phyloP scores from a whole-genome alignment of 2,329 filamentous ascomycete genomes.

The Remersonia thermophila region DNA sequence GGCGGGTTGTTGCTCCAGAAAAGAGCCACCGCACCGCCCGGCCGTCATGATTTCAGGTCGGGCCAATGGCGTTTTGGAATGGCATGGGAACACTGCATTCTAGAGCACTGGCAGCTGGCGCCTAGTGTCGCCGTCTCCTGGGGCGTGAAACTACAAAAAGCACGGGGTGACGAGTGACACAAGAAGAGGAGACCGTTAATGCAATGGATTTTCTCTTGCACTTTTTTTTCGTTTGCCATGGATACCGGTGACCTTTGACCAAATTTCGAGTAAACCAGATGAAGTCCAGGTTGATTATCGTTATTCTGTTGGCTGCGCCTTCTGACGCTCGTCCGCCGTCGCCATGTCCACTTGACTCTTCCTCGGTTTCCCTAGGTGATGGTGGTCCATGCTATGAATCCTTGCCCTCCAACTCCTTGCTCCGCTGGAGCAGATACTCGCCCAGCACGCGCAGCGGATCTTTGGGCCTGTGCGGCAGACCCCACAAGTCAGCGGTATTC shows the following conservation, averaged over 20 bases:
- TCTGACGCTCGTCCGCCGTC: background rate
- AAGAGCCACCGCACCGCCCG: background rate
- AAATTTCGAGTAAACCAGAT: too few relatives aligned
- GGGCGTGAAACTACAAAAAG: background rate
- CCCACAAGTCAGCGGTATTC: too few relatives aligned
- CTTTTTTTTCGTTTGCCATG: background rate
- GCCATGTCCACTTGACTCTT: background rate
- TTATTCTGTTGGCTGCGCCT: too few relatives aligned
- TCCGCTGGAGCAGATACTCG: conserved; percentile 57
- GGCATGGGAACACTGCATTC: conserved; percentile 20
- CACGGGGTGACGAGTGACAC: too few relatives aligned
- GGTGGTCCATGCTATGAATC: background rate
- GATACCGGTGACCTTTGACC: conserved; percentile 4
- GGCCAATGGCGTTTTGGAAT: conserved; percentile 17
- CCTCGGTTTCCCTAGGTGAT: background rate
- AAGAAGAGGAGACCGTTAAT: conserved; percentile 1
- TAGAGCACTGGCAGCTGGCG: conserved; percentile 12
- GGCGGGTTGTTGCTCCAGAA: background rate
- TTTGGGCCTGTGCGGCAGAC: conserved; percentile 49
- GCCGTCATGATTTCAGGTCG: conserved; percentile 7
- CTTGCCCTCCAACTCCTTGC: conserved; percentile 46
- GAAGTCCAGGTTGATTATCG: too few relatives aligned
- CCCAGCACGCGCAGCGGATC: conserved; percentile 58
- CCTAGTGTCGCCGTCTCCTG: conserved; percentile 4
- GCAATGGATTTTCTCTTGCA: conserved; percentile 7